These are phyloP conservation scores for Kondoa subrosea DNA, from an alignment of 768 basidiomycete genomes.

Conservation along the genomic window DNA sequence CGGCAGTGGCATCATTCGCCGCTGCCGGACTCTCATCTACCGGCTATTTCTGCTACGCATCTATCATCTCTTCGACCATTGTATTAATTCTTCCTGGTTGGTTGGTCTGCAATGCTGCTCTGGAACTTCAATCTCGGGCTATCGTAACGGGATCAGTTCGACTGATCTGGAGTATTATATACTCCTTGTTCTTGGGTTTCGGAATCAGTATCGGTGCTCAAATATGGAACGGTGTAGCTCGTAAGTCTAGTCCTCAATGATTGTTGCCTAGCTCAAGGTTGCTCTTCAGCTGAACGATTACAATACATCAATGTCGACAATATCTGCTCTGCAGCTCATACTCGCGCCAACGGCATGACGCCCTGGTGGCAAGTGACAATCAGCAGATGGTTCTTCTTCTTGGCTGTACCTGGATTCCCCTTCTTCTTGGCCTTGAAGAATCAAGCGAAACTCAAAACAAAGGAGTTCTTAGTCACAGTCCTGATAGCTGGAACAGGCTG, in stretches of 20 bases:
- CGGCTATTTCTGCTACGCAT: constrained; percentile 59
- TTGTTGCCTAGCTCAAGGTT: too few species aligned
- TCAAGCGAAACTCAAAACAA: constrained; percentile 44
- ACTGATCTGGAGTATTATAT: constrained; percentile 47
- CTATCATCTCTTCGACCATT: constrained; percentile 53
- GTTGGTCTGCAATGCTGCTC: constrained; percentile 39
- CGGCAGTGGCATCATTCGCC: constrained; percentile 50
- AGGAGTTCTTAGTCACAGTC: constrained; percentile 40
- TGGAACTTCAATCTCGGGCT: constrained; percentile 63
- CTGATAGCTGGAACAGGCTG: constrained; percentile 49
- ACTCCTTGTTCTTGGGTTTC: constrained; percentile 52
- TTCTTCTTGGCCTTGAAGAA: constrained; percentile 50
- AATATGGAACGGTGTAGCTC: constrained; percentile 44
- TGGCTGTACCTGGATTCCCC: constrained; percentile 47
- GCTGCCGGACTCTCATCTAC: constrained; percentile 56
- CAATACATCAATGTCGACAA: constrained; percentile 44
- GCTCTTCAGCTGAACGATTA: not conserved
- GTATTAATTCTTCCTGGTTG: constrained; percentile 45
- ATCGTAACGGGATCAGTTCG: constrained; percentile 72
- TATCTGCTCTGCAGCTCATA: constrained; percentile 34
- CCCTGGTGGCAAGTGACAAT: constrained; percentile 61
- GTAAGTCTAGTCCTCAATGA: too few species aligned
- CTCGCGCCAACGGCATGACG: constrained; percentile 25
- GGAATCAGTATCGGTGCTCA: constrained; percentile 66
- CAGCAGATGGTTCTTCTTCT: constrained; percentile 46